Base-by-base conservation (phyloP, 495 filamentous ascomycete species). In the Penicillium egyptiacum region DNA sequence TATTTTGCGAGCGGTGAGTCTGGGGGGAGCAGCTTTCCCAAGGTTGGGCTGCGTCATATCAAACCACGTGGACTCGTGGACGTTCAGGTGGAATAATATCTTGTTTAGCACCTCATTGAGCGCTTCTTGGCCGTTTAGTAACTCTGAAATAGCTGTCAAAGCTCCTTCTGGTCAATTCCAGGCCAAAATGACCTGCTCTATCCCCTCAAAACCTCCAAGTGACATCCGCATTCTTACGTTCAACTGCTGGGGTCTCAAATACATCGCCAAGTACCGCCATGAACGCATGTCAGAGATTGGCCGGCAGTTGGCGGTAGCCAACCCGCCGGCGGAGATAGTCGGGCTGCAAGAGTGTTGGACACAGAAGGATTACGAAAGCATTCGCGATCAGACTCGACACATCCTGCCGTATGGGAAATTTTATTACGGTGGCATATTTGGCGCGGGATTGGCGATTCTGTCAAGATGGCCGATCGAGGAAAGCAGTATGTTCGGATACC, bases 221-320 rank as follows among this genome's bases (percentile, higher is more conserved):
- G 57, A 68, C 8, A 84, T 97, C 64, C 86, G 86, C 55, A 77
- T 97, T 53, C 75, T 97, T 65, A 89, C 88, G 4, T 84, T 95
- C 68, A 98, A 98, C 70, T 95, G 90, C 83, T 97, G 94, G 92
- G 94, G 94, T 41, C 83, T 98, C 53, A 94, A 96, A 70, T 94
- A 84, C 73, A 79, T 97, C 61, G 83, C 91, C 57, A 87, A 86
- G 63, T 80, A 88, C 60, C 90, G 93, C 53, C 77, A 80, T 61
- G 89, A 88, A 66, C 91, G 94, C 33, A 81, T 97, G 45, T 67
- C 79, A 11, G 90, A 96, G 69, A 96, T 98, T 60, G 91, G 92
- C 45, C 82, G 83, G 45, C 83, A 84, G 50, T 80, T 96, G 30
- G 86, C 89, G 59, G 66, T 80, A 7, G 76, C 86, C 50, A 71